phyloP scores from a whole-genome alignment of 192 early-diverging fungal species.

The Tieghemiomyces parasiticus region DNA sequence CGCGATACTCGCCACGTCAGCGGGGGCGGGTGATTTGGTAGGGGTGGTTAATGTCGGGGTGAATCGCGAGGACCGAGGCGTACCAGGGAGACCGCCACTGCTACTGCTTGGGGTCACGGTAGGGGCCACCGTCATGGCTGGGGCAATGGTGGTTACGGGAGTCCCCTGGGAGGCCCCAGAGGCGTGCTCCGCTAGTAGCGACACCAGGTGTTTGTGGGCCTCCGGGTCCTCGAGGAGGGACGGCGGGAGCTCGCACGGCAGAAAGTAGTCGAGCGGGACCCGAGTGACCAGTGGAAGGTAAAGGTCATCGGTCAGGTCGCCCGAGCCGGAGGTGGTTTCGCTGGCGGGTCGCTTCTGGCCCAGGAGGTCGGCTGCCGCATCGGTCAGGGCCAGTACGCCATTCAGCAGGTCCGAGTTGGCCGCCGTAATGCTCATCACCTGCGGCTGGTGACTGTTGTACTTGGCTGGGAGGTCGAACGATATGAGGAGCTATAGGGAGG shows the following conservation, averaged over 20 bases:
- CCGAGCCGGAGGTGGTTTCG: neutral
- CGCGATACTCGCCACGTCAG: constrained; percentile 2
- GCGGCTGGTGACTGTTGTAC: constrained; percentile 1
- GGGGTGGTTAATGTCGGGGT: too few relatives aligned
- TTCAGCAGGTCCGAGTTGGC: neutral
- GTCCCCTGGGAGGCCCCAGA: too few relatives aligned
- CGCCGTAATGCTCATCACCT: neutral
- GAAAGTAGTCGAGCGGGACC: constrained; percentile 9
- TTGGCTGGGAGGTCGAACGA: constrained; percentile 6
- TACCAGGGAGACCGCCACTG: too few relatives aligned
- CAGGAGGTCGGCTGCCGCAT: neutral
- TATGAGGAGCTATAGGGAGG: too few relatives aligned
- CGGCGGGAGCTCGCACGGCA: constrained; percentile 9
- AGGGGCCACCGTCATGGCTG: too few relatives aligned
- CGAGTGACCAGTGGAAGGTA: neutral
- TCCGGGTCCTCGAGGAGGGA: constrained; percentile 8
- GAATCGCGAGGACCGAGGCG: too few relatives aligned
- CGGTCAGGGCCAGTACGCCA: neutral
- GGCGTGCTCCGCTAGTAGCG: too few relatives aligned
- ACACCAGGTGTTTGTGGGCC: too few relatives aligned
- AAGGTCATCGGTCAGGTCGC: neutral
- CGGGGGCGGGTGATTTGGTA: too few relatives aligned
- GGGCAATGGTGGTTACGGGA: too few relatives aligned
- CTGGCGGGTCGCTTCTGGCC: neutral
- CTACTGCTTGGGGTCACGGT: too few relatives aligned